Evolutionary conservation across 2,329 filamentous ascomycete species (phyloP).

Genomic region (Bipolaris sorokiniana): DNA sequence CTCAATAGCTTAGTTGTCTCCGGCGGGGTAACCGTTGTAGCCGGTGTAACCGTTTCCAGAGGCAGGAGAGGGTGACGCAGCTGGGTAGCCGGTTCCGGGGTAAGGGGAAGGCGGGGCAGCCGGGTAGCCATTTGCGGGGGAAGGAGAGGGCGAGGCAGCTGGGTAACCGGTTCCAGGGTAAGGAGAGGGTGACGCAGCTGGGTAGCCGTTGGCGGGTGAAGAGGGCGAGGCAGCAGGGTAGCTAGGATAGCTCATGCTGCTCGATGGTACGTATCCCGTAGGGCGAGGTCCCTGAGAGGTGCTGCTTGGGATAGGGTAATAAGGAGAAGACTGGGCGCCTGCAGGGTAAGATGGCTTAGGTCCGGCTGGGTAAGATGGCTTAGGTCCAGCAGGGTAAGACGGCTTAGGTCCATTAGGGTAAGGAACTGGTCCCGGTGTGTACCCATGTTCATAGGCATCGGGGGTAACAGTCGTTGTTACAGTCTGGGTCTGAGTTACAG

Average conservation of each 20-base stretch:
- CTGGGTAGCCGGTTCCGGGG: constrained; percentile 6
- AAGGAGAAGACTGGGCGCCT: constrained; percentile 20
- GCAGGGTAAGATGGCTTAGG: constrained; percentile 17
- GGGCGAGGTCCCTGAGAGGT: constrained; percentile 11
- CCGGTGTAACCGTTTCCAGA: not conserved
- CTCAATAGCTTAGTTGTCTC: constrained; percentile 17
- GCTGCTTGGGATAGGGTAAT: not conserved
- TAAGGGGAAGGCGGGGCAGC: not conserved
- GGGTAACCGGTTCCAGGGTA: not conserved
- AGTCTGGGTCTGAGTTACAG: constrained; percentile 31
- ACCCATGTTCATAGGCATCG: constrained; percentile 17
- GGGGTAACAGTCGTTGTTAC: constrained; percentile 39
- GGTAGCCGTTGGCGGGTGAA: not conserved
- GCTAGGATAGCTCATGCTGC: not conserved
- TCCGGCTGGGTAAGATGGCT: constrained; percentile 14
- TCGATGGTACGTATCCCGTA: constrained; percentile 32
- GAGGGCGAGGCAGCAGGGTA: not conserved
- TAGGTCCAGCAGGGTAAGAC: constrained; percentile 14
- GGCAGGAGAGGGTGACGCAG: constrained; percentile 6
- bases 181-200: not conserved
- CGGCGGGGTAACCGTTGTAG: constrained; percentile 3
- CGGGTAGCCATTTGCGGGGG: not conserved
- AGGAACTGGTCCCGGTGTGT: constrained; percentile 15
- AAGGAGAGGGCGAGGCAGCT: not conserved
- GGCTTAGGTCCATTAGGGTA: constrained; percentile 16